Conservation (phyloP, 345 rosid genomes). For the Eucalyptus cladocalyx region DNA sequence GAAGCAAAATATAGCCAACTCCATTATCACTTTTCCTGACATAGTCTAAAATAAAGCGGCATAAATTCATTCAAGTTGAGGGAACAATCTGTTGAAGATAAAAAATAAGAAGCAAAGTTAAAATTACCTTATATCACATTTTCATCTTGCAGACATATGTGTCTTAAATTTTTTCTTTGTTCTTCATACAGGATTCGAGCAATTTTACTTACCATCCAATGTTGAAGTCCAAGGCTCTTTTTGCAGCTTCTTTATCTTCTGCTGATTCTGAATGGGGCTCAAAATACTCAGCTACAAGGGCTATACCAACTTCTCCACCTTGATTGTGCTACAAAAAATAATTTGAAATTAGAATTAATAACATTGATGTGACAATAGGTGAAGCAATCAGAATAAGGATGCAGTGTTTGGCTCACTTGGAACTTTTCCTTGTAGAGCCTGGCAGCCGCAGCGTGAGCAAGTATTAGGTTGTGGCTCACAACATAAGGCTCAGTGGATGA, state of each 20-base stretch:
- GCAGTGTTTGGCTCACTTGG: background rate
- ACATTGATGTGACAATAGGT: background rate
- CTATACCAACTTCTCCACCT: constrained; percentile 2
- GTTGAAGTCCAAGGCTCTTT: background rate
- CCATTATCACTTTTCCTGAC: background rate
- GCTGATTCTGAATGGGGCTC: background rate
- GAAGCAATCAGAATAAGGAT: background rate
- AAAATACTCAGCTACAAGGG: background rate
- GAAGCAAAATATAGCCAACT: background rate
- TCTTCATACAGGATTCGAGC: background rate
- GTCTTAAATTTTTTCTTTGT: background rate
- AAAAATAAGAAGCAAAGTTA: background rate
- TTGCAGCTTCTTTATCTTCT: background rate
- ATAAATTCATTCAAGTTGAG: background rate
- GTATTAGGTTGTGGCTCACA: constrained; percentile 19
- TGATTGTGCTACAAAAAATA: background rate
- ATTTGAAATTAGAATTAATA: background rate
- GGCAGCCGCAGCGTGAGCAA: constrained; percentile 25
- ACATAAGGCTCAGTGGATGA: constrained; percentile 32
- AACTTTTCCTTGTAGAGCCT: constrained; percentile 17
- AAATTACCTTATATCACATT: background rate
- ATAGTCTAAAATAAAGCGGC: background rate
- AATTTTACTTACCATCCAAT: constrained; percentile 4
- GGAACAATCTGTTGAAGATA: background rate
- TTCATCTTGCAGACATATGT: background rate